These are phyloP conservation scores for Penicillium oxalicum DNA, from an alignment of 2,329 filamentous ascomycete species.

Conservation along the genomic window DNA sequence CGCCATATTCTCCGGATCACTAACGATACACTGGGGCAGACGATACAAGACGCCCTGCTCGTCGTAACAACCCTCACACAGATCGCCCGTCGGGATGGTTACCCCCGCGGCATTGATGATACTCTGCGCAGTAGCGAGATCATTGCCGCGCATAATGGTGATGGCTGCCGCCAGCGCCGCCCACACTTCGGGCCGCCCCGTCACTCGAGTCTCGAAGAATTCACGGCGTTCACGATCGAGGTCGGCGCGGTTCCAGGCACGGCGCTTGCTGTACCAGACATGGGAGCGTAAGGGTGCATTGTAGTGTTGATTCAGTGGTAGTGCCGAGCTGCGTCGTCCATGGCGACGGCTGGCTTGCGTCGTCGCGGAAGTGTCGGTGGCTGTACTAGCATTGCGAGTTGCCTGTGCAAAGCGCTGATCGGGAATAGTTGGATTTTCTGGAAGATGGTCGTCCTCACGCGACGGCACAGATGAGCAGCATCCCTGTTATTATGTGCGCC, in stretches of 20 bases:
- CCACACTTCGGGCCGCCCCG: constrained; percentile 74
- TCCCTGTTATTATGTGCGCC: constrained; percentile 23
- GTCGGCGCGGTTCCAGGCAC: constrained; percentile 62
- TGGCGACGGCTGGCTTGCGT: constrained; percentile 13
- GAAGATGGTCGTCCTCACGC: constrained; percentile 23
- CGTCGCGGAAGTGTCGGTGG: constrained; percentile 6
- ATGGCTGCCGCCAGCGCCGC: constrained; percentile 63
- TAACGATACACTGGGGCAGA: constrained; percentile 62
- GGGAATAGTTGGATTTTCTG: constrained; percentile 18
- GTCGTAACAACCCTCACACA: constrained; percentile 68
- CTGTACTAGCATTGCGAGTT: constrained; percentile 11
- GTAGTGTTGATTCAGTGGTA: constrained; percentile 53
- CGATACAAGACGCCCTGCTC: constrained; percentile 63
- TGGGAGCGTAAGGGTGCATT: constrained; percentile 63
- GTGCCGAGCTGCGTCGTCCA: constrained; percentile 9
- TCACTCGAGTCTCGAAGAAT: constrained; percentile 87
- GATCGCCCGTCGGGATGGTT: constrained; percentile 65
- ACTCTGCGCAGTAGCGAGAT: constrained; percentile 66
- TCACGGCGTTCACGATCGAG: constrained; percentile 67
- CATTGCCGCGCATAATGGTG: constrained; percentile 59
- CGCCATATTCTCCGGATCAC: constrained; percentile 57
- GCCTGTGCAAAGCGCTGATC: constrained; percentile 21
- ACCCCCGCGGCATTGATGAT: constrained; percentile 74
- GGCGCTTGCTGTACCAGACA: constrained; percentile 58
- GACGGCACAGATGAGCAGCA: constrained; percentile 36